phyloP scores from a whole-genome alignment of 257 asterid species.

The Salvia splendens region DNA sequence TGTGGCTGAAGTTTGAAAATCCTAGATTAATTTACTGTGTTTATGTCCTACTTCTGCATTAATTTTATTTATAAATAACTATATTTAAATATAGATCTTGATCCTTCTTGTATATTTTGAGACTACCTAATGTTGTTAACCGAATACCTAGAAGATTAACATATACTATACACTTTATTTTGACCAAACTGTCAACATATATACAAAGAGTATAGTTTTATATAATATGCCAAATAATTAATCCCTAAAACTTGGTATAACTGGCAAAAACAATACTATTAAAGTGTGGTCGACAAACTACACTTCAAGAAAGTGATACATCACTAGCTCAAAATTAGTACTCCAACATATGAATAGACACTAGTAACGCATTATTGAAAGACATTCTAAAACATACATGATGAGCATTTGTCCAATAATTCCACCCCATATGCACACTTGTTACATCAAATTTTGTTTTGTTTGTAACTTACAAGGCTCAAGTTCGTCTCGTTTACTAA shows the following conservation, averaged over 20 bases:
- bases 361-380: background rate
- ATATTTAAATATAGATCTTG: no score
- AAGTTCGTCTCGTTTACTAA: background rate
- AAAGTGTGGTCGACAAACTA: background rate
- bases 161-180: no score
- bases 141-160: no score
- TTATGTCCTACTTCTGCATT: background rate
- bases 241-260: no score
- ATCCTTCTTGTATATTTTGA: no score
- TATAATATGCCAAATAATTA: no score
- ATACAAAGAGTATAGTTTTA: no score
- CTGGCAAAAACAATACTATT: background rate
- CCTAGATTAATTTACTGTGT: background rate
- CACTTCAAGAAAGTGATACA: constrained; percentile 7
- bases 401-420: constrained; percentile 11
- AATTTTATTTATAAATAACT: no score
- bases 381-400: constrained; percentile 11
- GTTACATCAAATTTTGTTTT: background rate
- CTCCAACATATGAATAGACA: background rate
- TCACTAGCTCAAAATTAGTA: background rate
- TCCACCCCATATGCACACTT: background rate
- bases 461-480: background rate
- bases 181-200: no score
- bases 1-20: background rate
- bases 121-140: no score